These are phyloP conservation scores for Chrysochromulina parva DNA, from an alignment of 78 protist genomes.

Conservation along the genomic window DNA sequence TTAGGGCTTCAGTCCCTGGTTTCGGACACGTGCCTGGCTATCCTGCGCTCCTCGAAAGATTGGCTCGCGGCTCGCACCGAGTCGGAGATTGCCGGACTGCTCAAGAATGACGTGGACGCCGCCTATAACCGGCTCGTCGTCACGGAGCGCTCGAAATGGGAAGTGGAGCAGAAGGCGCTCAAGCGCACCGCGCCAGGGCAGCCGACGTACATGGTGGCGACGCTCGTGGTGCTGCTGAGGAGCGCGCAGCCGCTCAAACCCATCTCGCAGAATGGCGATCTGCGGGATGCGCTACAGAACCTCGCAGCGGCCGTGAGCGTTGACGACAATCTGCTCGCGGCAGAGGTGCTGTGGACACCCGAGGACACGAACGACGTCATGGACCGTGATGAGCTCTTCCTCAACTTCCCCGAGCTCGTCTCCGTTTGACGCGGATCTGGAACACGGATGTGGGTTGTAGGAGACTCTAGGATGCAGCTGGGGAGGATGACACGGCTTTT, in stretches of 20 bases:
- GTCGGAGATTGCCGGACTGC: background rate
- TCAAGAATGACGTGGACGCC: background rate
- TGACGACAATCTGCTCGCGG: constrained; percentile 6
- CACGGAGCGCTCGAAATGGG: constrained; percentile 8
- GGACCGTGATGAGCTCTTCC: background rate
- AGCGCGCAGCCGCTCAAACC: too few species aligned
- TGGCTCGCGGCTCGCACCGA: background rate
- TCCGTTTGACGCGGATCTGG: background rate
- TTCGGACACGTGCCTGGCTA: constrained; percentile 32
- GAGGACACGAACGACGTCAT: background rate
- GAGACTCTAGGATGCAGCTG: too few species aligned
- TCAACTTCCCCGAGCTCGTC: constrained; percentile 4
- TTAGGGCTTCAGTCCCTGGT: constrained; percentile 7
- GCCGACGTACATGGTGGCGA: constrained; percentile 14
- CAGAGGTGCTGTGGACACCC: constrained; percentile 32
- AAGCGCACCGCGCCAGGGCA: background rate
- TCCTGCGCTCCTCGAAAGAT: constrained; percentile 8
- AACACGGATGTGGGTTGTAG: too few species aligned
- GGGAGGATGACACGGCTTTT: too few species aligned
- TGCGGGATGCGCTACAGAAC: background rate
- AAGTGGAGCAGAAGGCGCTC: background rate
- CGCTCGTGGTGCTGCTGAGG: background rate
- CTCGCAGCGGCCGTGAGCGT: background rate
- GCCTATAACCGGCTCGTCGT: background rate
- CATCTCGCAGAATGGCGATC: too few species aligned